A percentile compares a stretch with the other conserved stretches of the same genome.
Evolutionary conservation across 2,329 filamentous ascomycete genomes (phyloP).

Genomic region (Aspergillus ustus): DNA sequence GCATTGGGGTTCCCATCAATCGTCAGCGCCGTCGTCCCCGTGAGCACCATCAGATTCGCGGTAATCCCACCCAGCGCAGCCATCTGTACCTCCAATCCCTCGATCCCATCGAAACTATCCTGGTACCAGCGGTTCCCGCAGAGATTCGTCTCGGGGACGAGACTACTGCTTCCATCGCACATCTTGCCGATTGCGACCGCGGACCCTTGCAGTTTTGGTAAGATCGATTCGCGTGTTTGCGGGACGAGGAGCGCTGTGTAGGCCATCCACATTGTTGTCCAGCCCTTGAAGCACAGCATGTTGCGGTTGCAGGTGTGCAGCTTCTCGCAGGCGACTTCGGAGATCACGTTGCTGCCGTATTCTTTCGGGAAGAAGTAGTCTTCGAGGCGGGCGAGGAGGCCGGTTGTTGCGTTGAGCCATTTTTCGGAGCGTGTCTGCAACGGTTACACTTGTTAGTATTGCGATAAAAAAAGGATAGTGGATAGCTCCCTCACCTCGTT

Average conservation of each 20-base stretch:
- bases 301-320: slow-evolving; percentile 66
- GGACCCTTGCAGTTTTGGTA: slow-evolving; percentile 61
- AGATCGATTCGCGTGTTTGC: slow-evolving; percentile 56
- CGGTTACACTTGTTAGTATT: too few relatives aligned
- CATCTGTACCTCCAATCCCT: slow-evolving; percentile 42
- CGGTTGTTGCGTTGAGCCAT: slow-evolving; percentile 62
- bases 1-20: slow-evolving; percentile 47
- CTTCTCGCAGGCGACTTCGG: slow-evolving; percentile 68
- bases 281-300: slow-evolving; percentile 73
- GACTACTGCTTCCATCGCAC: slow-evolving; percentile 57
- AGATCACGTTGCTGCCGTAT: slow-evolving; percentile 57
- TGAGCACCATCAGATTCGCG: slow-evolving; percentile 24
- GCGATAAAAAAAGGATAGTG: neutral
- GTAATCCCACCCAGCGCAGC: slow-evolving; percentile 33
- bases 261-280: slow-evolving; percentile 65
- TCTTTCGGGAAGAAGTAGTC: slow-evolving; percentile 55
- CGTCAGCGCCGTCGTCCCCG: slow-evolving; percentile 39
- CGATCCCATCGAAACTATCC: slow-evolving; percentile 34
- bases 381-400: slow-evolving; percentile 53
- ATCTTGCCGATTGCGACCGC: slow-evolving; percentile 62
- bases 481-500: slow-evolving; percentile 45
- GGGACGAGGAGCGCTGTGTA: slow-evolving; percentile 64
- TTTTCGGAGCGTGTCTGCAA: slow-evolving; percentile 33
- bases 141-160: slow-evolving; percentile 47
- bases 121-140: slow-evolving; percentile 50